These are phyloP conservation scores for Coriaria nepalensis DNA, from an alignment of 306 rosid genomes.

Conservation along the genomic window DNA sequence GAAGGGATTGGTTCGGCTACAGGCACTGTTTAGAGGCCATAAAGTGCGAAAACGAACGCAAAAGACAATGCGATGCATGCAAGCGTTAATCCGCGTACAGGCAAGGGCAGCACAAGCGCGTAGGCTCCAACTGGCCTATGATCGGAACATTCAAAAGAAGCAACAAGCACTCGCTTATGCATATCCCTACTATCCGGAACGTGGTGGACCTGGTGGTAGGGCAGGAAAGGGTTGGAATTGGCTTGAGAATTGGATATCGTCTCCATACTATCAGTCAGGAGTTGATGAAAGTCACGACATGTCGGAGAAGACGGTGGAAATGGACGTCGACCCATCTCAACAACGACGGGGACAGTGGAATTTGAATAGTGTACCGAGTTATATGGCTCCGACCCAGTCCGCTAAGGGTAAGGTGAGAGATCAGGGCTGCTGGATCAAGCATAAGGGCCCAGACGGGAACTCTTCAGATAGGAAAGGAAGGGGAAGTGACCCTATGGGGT, in stretches of 20 bases:
- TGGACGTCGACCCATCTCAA: conserved; percentile 32
- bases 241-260: conserved; percentile 79
- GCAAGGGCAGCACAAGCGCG: conserved; percentile 56
- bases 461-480: conserved; percentile 23
- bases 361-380: conserved; percentile 39
- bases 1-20: conserved; percentile 82
- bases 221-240: conserved; percentile 72
- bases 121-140: conserved; percentile 42
- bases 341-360: conserved; percentile 14
- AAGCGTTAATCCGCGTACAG: conserved; percentile 82
- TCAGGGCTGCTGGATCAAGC: conserved; percentile 32
- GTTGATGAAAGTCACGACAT: conserved; percentile 14
- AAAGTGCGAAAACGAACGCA: conserved; percentile 94
- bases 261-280: conserved; percentile 17
- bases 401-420: conserved; percentile 66
- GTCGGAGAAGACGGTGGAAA: conserved; percentile 77
- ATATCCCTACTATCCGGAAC: conserved; percentile 35
- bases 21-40: conserved; percentile 91
- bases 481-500: conserved; percentile 3
- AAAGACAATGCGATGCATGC: conserved; percentile 96
- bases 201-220: conserved; percentile 37
- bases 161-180: conserved; percentile 80
- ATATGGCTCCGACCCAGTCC: conserved; percentile 81
- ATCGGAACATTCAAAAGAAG: conserved; percentile 30
- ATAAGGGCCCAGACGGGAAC: conserved; percentile 42